Evolutionary conservation across 2,329 filamentous ascomycete species (phyloP).

Genomic region (Alternaria consortialis): DNA sequence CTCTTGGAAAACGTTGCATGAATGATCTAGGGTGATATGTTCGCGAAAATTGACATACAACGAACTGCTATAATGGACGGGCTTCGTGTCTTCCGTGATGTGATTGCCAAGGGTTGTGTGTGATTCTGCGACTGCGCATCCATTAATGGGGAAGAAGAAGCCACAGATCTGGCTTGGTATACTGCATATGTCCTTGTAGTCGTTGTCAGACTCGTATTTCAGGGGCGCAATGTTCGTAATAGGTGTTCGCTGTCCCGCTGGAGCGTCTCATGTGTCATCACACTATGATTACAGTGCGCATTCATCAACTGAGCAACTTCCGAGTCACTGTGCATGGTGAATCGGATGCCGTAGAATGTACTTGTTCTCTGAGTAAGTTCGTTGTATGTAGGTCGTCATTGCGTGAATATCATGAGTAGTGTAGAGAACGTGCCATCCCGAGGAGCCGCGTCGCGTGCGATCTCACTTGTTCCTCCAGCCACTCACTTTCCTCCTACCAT

Average conservation of each 20-base stretch:
- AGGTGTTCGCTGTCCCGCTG: neutral
- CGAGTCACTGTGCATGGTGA: neutral
- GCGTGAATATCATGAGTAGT: neutral
- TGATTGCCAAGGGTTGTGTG: neutral
- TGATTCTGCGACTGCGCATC: neutral
- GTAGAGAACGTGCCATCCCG: neutral
- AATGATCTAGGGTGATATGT: neutral
- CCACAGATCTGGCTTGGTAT: neutral
- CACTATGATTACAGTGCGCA: neutral
- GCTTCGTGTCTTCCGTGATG: neutral
- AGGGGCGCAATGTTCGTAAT: neutral
- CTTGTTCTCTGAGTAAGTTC: neutral
- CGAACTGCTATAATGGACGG: neutral
- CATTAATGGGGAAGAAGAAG: neutral
- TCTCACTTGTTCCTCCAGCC: neutral
- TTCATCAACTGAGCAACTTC: neutral
- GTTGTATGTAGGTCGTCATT: neutral
- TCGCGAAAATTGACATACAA: neutral
- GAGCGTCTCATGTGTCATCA: neutral
- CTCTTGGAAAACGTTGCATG: neutral
- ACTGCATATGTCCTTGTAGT: neutral
- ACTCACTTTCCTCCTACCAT: neutral
- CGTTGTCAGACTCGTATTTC: neutral
- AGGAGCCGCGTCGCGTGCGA: slow-evolving; percentile 2
- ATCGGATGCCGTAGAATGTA: neutral